Evolutionary conservation across 108 stramenopile species (phyloP).

Genomic region (Parietichytrium sp.): DNA sequence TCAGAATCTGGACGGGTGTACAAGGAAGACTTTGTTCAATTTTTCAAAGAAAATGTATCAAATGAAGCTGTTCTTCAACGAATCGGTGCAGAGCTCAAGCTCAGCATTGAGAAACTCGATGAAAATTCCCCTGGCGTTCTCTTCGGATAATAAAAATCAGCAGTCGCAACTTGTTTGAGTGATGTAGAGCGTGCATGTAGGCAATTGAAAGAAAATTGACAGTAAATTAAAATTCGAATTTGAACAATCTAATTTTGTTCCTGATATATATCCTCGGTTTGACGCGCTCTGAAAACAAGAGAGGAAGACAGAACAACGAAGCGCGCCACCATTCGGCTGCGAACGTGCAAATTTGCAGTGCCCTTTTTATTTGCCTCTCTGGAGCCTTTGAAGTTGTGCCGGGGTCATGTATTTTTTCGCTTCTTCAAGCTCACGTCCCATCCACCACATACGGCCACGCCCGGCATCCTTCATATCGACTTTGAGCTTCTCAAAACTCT

Average conservation of each 20-base stretch:
- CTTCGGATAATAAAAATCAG: conserved; percentile 5
- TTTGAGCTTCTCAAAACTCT: conserved; percentile 4
- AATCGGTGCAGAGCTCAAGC: neutral
- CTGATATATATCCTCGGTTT: too few relatives aligned
- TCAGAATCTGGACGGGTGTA: neutral
- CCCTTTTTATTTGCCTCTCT: neutral
- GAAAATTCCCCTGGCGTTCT: neutral
- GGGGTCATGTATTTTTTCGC: conserved; percentile 36
- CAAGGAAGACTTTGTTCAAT: conserved; percentile 18
- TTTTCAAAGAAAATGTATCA: neutral
- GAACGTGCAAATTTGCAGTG: too few relatives aligned
- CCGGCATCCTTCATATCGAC: neutral
- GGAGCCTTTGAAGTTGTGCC: neutral
- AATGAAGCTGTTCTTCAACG: neutral
- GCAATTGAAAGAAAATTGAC: too few relatives aligned
- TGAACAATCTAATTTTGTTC: too few relatives aligned
- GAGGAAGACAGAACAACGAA: too few relatives aligned
- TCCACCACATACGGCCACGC: conserved; percentile 5
- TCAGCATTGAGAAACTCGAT: neutral
- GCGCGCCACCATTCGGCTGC: too few relatives aligned
- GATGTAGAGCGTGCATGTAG: too few relatives aligned
- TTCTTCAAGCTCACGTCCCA: neutral
- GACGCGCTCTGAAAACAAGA: too few relatives aligned
- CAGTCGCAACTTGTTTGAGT: too few relatives aligned
- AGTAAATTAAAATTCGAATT: too few relatives aligned